phyloP scores from a whole-genome alignment of 2,329 filamentous ascomycete genomes.

The Diaporthe batatas region DNA sequence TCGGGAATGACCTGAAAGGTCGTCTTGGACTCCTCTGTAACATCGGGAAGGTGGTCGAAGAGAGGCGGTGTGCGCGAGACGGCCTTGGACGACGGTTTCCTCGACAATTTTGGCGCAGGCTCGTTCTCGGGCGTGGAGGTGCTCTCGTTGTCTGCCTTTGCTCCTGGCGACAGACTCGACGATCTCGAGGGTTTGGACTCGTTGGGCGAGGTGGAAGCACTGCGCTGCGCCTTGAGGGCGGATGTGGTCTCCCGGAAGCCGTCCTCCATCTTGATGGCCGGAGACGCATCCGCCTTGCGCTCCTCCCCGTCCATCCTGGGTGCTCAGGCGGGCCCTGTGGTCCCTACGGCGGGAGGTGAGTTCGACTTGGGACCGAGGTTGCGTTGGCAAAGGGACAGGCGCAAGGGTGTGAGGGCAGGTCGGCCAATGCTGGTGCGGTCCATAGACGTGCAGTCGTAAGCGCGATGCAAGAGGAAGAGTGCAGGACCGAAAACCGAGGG shows the following conservation, averaged over 20 bases:
- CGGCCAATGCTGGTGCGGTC: constrained; percentile 31
- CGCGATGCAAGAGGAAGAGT: constrained; percentile 15
- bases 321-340: constrained; percentile 24
- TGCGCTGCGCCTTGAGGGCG: constrained; percentile 55
- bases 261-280: constrained; percentile 58
- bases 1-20: constrained; percentile 86
- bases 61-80: constrained; percentile 73
- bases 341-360: background rate
- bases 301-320: constrained; percentile 48
- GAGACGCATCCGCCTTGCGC: constrained; percentile 45
- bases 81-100: constrained; percentile 80
- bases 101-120: constrained; percentile 78
- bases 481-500: constrained; percentile 29
- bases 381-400: constrained; percentile 26
- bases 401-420: constrained; percentile 12
- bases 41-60: constrained; percentile 82
- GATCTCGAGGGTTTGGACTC: constrained; percentile 57
- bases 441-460: constrained; percentile 36
- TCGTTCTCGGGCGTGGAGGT: constrained; percentile 61
- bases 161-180: constrained; percentile 60
- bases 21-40: constrained; percentile 79
- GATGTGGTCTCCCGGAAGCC: constrained; percentile 52
- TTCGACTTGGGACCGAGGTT: constrained; percentile 6
- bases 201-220: constrained; percentile 56
- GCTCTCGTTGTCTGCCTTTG: constrained; percentile 63